Evolutionary conservation across 768 basidiomycete genomes (phyloP), one percentile per base, ranked within the genome.

Genomic region (Kwoniella botswanensis): DNA sequence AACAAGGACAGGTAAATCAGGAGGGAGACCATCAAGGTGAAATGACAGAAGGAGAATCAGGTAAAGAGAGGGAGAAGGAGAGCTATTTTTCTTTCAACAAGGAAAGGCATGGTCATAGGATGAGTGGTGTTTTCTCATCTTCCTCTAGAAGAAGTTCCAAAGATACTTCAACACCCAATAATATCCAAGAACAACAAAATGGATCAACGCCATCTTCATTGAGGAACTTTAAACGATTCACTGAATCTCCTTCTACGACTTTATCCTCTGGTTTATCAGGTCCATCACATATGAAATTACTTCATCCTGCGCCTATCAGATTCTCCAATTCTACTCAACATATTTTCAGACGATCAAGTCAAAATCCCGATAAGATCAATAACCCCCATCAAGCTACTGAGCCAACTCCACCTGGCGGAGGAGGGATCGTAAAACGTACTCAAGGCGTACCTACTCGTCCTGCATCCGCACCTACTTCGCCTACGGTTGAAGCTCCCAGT

Each of bases 251-350:
- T 44, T 42, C 65, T 6, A 21, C 44, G 21, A 41, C 42, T 62
- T 15, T 52, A 50, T 52, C 46, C 13, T 50, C 46, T 18, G 46
- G 46, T 15, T 13, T 50, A 18, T 13, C 44, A 3, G 63, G 46
- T 21, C 22, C 21, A 11, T 44, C 44, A 26, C 24, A 55, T 26
- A 17, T 26, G 24, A 64, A 50, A 65, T 26, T 70, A 18, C 35
- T 70, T 18, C 68, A 70, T 50, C 68, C 68, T 21, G 68, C 68
- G 7, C 68, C 68, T n/a, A 70, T 70, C 18, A 21, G 63, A 42
- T 65, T 70, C 21, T 42, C 52, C n/a, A 63, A 54, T 41, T 35
- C 63, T 21, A 44, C 57, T 9, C 68, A 69, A 50, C 29, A 57
- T 5, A 50, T 69, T 54, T 63, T 69, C 35, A 52, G 68, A 12